Evolutionary conservation across 306 rosid genomes (phyloP).

Genomic region (Sicyos edulis): DNA sequence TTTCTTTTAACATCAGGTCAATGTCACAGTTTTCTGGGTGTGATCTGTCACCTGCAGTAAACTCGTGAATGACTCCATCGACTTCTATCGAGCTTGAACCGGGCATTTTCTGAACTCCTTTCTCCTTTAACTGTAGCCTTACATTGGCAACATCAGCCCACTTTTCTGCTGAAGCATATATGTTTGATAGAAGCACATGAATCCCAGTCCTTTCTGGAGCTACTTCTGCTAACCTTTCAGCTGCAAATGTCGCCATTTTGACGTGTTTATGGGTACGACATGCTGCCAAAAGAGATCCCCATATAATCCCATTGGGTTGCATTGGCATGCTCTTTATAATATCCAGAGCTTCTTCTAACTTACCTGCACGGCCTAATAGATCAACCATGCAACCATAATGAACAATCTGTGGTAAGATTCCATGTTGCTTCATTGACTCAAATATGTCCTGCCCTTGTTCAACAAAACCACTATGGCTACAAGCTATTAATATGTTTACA

Average conservation of each 20-base stretch:
- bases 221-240: slow-evolving; percentile 39
- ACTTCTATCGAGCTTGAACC: slow-evolving; percentile 63
- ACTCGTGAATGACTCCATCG: slow-evolving; percentile 57
- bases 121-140: slow-evolving; percentile 61
- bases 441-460: slow-evolving; percentile 53
- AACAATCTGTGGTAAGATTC: slow-evolving; percentile 47
- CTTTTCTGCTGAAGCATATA: slow-evolving; percentile 66
- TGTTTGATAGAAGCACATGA: slow-evolving; percentile 64
- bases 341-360: slow-evolving; percentile 56
- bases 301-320: slow-evolving; percentile 63
- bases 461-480: slow-evolving; percentile 60
- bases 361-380: slow-evolving; percentile 63
- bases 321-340: slow-evolving; percentile 63
- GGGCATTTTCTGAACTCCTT: slow-evolving; percentile 49
- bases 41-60: slow-evolving; percentile 57
- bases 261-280: slow-evolving; percentile 56
- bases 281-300: slow-evolving; percentile 75
- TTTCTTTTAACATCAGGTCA: slow-evolving; percentile 52
- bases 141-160: slow-evolving; percentile 82
- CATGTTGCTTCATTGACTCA: slow-evolving; percentile 45
- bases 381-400: slow-evolving; percentile 87
- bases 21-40: slow-evolving; percentile 36
- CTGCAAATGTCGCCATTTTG: slow-evolving; percentile 52
- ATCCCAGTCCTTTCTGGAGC: slow-evolving; percentile 46
- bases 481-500: slow-evolving; percentile 64